Evolutionary conservation across 805 yeast genomes (phyloP).

Genomic region (Teunomyces barrocoloradensis): DNA sequence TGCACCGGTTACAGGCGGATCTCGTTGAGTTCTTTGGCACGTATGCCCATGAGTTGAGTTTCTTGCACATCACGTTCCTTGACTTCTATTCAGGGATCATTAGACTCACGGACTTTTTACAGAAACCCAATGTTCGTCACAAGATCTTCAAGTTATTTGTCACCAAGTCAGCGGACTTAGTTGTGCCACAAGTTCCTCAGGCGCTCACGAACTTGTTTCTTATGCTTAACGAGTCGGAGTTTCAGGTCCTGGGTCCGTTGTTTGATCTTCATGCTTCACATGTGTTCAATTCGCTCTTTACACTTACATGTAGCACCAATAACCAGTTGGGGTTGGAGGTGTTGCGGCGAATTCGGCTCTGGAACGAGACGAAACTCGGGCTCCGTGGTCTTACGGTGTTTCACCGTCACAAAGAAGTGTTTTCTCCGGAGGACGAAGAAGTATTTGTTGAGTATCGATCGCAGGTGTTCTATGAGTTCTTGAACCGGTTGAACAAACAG

Average conservation of each 20-base stretch:
- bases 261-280: constrained; percentile 4
- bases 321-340: constrained; percentile 30
- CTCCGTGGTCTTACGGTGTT: constrained; percentile 28
- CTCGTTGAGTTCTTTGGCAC: constrained; percentile 26
- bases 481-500: constrained; percentile 17
- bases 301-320: constrained; percentile 32
- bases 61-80: constrained; percentile 31
- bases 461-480: constrained; percentile 1
- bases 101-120: constrained; percentile 23
- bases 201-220: constrained; percentile 30
- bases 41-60: constrained; percentile 22
- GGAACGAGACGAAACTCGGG: constrained; percentile 21
- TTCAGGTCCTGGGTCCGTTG: constrained; percentile 6
- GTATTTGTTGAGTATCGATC: background rate
- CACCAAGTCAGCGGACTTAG: constrained; percentile 20
- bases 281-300: constrained; percentile 14
- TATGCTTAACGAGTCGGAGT: constrained; percentile 30
- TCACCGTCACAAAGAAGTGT: constrained; percentile 30
- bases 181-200: constrained; percentile 24
- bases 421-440: constrained; percentile 12
- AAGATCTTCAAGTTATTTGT: constrained; percentile 31
- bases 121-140: constrained; percentile 21
- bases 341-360: constrained; percentile 19
- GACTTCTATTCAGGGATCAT: constrained; percentile 24
- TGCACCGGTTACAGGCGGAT: constrained; percentile 19